Percentiles rank a stretch among this genome's conserved stretches.
These are phyloP conservation scores for Microsporum canis DNA, from an alignment of 2,329 filamentous ascomycete species.

Conservation along the genomic window DNA sequence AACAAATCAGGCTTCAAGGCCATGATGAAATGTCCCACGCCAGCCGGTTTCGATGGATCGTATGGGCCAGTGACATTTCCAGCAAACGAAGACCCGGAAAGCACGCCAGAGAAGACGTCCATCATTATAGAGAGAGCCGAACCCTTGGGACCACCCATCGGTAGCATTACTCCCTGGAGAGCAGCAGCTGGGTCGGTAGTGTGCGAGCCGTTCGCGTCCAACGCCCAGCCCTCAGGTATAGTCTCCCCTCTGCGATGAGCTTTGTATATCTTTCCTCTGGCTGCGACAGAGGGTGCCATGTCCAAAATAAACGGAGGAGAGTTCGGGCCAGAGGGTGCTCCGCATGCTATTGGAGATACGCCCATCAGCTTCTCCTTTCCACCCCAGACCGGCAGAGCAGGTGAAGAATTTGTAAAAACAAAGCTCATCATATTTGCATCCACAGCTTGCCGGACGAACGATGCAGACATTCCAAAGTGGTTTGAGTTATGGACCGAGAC, in stretches of 20 bases:
- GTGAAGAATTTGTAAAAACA: conserved; percentile 61
- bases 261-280: conserved; percentile 38
- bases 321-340: conserved; percentile 52
- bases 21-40: conserved; percentile 64
- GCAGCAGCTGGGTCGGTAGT: conserved; percentile 62
- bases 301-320: conserved; percentile 47
- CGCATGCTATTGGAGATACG: conserved; percentile 61
- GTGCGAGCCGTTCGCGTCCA: conserved; percentile 57
- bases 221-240: conserved; percentile 52
- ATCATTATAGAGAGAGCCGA: conserved; percentile 71
- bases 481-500: conserved; percentile 65
- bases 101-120: conserved; percentile 71
- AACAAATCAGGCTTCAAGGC: conserved; percentile 65
- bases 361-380: conserved; percentile 59
- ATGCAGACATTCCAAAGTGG: conserved; percentile 74
- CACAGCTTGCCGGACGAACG: conserved; percentile 66
- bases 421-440: conserved; percentile 60
- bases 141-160: conserved; percentile 76
- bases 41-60: conserved; percentile 54
- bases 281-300: conserved; percentile 38
- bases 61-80: conserved; percentile 68
- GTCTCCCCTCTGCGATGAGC: conserved; percentile 33
- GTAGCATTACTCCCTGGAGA: conserved; percentile 67
- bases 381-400: conserved; percentile 61
- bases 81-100: conserved; percentile 68